A percentile compares a stretch with the other conserved stretches of the same genome.
Conservation (phyloP, 352 stramenopile genomes). For the Phytophthora niederhauseri region DNA sequence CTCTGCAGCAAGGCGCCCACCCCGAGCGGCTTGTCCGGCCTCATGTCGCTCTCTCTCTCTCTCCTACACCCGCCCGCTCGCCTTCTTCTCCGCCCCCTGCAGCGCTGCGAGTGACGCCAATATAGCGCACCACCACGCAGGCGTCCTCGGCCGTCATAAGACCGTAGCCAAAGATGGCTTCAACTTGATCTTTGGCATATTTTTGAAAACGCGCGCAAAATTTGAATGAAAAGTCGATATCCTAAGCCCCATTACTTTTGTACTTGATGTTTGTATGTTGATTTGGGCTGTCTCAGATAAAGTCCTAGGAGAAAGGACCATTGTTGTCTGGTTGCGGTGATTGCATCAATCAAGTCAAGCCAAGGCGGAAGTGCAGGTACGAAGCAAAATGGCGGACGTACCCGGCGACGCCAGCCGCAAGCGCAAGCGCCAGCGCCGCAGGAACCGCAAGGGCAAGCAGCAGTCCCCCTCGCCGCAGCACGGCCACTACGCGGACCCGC, state of each 20-base stretch:
- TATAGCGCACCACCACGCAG: background rate
- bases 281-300: no score
- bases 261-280: background rate
- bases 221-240: slow-evolving; percentile 13
- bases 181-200: slow-evolving; percentile 17
- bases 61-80: background rate
- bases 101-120: slow-evolving; percentile 4
- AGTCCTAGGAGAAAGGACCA: slow-evolving; percentile 10
- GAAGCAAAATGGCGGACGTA: slow-evolving; percentile 25
- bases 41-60: slow-evolving; percentile 14
- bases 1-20: slow-evolving; percentile 43
- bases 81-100: background rate
- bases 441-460: slow-evolving; percentile 33
- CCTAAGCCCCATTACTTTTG: background rate
- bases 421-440: slow-evolving; percentile 40
- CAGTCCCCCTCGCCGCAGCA: slow-evolving; percentile 19
- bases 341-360: slow-evolving; percentile 19
- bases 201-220: slow-evolving; percentile 28
- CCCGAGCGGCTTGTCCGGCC: slow-evolving; percentile 22
- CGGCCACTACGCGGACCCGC: slow-evolving; percentile 79
- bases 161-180: slow-evolving; percentile 26
- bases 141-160: slow-evolving; percentile 28
- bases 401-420: slow-evolving; percentile 34
- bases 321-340: slow-evolving; percentile 26
- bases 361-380: no score